Conservation (phyloP, 139 green algal genomes). For the Diplosphaera chodatii region DNA sequence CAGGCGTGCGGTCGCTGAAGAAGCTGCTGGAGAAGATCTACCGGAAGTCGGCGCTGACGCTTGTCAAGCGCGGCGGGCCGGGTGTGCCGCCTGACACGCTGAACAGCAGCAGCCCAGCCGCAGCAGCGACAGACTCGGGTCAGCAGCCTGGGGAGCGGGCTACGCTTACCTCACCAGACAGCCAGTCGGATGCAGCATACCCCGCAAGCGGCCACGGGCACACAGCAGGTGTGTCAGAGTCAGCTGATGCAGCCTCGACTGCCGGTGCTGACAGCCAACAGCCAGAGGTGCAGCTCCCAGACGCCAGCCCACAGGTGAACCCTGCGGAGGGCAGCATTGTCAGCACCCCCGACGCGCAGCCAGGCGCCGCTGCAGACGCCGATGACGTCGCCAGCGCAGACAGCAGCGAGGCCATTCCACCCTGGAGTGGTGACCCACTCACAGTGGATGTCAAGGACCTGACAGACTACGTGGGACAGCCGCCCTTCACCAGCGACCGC, state of each 20-base stretch:
- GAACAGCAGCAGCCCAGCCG: too few relatives aligned
- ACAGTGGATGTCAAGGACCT: conserved; percentile 55
- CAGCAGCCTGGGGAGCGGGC: too few relatives aligned
- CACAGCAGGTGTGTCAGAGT: too few relatives aligned
- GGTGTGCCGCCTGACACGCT: not conserved
- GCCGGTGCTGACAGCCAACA: too few relatives aligned
- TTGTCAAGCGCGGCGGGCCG: conserved; percentile 36
- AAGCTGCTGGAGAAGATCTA: conserved; percentile 97
- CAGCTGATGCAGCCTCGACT: too few relatives aligned
- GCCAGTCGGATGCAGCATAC: too few relatives aligned
- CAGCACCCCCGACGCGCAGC: not conserved
- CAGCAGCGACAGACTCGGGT: too few relatives aligned
- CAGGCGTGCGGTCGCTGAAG: conserved; percentile 94
- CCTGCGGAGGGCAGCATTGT: not conserved
- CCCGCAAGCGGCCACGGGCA: too few relatives aligned
- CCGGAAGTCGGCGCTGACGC: conserved; percentile 81
- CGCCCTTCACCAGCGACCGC: conserved; percentile 80
- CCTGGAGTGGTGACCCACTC: conserved; percentile 39
- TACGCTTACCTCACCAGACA: too few relatives aligned
- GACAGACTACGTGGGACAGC: conserved; percentile 82
- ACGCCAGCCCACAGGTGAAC: not conserved
- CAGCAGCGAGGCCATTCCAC: not conserved
- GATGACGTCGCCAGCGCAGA: not conserved
- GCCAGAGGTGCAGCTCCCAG: too few relatives aligned
- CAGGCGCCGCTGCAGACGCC: too few relatives aligned